Percentiles rank a stretch among this genome's conserved stretches.
phyloP scores from a whole-genome alignment of 768 basidiomycete species.

The Strobilomyces dryophilus region DNA sequence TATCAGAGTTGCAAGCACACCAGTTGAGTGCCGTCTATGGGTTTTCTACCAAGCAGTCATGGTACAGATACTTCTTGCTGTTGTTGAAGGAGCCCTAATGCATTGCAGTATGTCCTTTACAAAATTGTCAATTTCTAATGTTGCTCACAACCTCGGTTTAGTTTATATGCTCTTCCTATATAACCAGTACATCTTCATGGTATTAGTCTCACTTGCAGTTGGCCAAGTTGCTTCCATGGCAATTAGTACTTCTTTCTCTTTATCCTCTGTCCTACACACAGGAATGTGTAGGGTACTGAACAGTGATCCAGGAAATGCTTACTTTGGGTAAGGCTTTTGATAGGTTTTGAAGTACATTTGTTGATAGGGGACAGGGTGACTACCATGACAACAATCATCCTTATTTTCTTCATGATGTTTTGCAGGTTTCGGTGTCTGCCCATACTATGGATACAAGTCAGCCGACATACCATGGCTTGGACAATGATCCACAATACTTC shows the following conservation, averaged over 20 bases:
- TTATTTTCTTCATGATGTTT: constrained; percentile 15
- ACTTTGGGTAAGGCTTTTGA: constrained; percentile 14
- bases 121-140: background rate
- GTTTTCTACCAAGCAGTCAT: constrained; percentile 12
- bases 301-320: constrained; percentile 9
- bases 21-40: constrained; percentile 15
- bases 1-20: constrained; percentile 1
- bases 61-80: constrained; percentile 11
- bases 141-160: background rate
- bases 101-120: constrained; percentile 8
- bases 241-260: constrained; percentile 7
- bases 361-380: constrained; percentile 7
- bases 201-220: constrained; percentile 4
- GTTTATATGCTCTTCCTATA: constrained; percentile 18
- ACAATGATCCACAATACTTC: constrained; percentile 14
- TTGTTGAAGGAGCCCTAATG: constrained; percentile 16
- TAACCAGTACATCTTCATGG: constrained; percentile 1
- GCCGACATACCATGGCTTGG: background rate
- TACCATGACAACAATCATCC: constrained; percentile 9
- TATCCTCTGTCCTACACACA: constrained; percentile 7
- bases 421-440: constrained; percentile 13
- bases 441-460: background rate
- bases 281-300: constrained; percentile 12
- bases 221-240: constrained; percentile 17
- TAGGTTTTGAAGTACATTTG: background rate